Conservation (phyloP, 345 rosid genomes). For the Syzygium aromaticum region DNA sequence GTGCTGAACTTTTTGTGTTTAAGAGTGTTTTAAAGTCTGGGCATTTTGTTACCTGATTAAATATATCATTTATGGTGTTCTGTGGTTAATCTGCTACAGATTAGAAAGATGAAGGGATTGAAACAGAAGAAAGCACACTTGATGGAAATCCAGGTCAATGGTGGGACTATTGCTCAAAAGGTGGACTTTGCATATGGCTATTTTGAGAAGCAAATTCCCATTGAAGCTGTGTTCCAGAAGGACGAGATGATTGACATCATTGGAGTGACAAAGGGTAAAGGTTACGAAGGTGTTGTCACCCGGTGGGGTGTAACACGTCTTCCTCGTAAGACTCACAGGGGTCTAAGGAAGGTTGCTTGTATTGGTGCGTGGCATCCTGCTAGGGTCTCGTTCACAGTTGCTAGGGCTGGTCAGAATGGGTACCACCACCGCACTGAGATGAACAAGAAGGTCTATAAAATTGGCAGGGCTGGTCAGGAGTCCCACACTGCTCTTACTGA, state of each 20-base stretch:
- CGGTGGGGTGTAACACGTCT: conserved; percentile 93
- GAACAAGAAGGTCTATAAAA: conserved; percentile 3
- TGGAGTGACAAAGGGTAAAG: conserved; percentile 56
- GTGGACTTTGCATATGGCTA: conserved; percentile 73
- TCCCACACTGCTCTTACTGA: conserved; percentile 61
- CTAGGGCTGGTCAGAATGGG: conserved; percentile 55
- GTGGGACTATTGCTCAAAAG: conserved; percentile 65
- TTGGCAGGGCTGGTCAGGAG: conserved; percentile 59
- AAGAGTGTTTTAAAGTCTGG: neutral
- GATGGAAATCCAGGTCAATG: conserved; percentile 86
- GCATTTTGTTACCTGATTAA: neutral
- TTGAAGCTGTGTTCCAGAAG: conserved; percentile 73
- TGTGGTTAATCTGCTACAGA: conserved; percentile 19
- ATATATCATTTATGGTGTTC: neutral
- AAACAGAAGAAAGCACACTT: conserved; percentile 86
- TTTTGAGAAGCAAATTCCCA: conserved; percentile 77
- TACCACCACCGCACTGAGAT: conserved; percentile 5
- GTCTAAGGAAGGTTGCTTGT: conserved; percentile 91
- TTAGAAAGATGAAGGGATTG: conserved; percentile 81
- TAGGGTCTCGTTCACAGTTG: conserved; percentile 81
- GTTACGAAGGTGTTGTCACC: conserved; percentile 84
- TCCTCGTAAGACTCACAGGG: conserved; percentile 85
- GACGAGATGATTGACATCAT: conserved; percentile 54
- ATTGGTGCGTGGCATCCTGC: conserved; percentile 97
- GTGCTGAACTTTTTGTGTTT: neutral